Base-by-base conservation (phyloP, 441 rosid species). In the Mallotus repandus region DNA sequence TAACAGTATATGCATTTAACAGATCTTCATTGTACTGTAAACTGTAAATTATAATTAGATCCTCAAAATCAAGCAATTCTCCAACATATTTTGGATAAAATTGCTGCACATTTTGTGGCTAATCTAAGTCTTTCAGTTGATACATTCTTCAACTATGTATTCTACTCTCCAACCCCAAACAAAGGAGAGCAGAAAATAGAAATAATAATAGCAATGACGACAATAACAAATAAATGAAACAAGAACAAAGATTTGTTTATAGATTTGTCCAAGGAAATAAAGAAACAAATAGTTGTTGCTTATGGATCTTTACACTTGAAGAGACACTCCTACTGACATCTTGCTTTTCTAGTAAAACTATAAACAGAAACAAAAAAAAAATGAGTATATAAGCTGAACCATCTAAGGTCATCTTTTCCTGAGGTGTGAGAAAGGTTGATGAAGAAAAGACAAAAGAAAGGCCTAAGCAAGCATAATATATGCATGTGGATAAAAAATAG, bases 61-160 rank as follows among this genome's bases (percentile, higher is more conserved):
- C 35, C 25, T 55, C 55, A 63, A 18, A 2, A 19, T 21, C 9
- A 3, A 21, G 41, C 46, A 19, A 22, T 38, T 53, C 19, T 41
- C 58, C 53, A 72, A 54, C 21, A 43, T 7, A 10, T 48, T 53
- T 53, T 4, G 29, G 6, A n/a, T 4, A 35, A 18, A 48, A 21
- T 21, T n/a, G 49, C 35, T 50, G 55, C 68, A 60, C 22, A 9
- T 57, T 45, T 56, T 49, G 35, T 57, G 45, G 45, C 41, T 25
- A 25, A 25, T 69, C 54, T 45, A 57, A 73, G 9, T 29, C 58
- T 57, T 12, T 22, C 19, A 15, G 19, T 18, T 4, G 43, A 11
- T 50, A 61, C 50, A 61, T 71, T 49, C 71, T 54, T 54, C 61
- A 19, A 71, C 67, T 32, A 25, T 61, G 63, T 32, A 35, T 9